Conservation (phyloP, 345 rosid species). For the Arabis alpina region DNA sequence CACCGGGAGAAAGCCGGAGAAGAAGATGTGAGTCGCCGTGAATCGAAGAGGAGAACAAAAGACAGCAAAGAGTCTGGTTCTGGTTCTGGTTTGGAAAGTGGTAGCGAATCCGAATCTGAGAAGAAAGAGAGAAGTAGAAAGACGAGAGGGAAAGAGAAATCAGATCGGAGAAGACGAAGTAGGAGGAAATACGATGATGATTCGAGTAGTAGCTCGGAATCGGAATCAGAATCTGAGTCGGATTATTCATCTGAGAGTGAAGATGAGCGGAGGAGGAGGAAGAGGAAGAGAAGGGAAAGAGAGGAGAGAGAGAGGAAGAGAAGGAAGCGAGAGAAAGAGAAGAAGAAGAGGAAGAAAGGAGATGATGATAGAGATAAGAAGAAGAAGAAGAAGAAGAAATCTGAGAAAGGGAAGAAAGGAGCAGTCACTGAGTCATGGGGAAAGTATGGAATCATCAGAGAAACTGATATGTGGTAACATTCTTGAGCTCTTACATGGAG, state of each 20-base stretch:
- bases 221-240: conserved; percentile 49
- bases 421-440: conserved; percentile 97
- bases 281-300: conserved; percentile 45
- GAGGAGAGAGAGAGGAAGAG: conserved; percentile 39
- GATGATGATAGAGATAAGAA: conserved; percentile 31
- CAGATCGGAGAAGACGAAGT: conserved; percentile 47
- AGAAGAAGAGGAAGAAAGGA: conserved; percentile 36
- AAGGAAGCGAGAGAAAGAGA: conserved; percentile 34
- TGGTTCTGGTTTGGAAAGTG: conserved; percentile 40
- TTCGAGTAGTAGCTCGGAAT: conserved; percentile 42
- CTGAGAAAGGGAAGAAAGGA: conserved; percentile 68
- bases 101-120: conserved; percentile 41
- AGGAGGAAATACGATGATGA: conserved; percentile 37
- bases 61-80: conserved; percentile 33
- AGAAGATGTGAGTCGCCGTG: conserved; percentile 41
- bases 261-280: conserved; percentile 47
- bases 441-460: conserved; percentile 85
- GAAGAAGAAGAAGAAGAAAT: conserved; percentile 53
- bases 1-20: conserved; percentile 41
- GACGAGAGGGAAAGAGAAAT: conserved; percentile 42
- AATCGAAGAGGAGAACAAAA: conserved; percentile 36
- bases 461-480: conserved; percentile 93
- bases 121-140: conserved; percentile 47
- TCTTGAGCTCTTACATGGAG: no score
- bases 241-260: conserved; percentile 52